Base-by-base conservation (phyloP, 106 monocot genomes). In the Phalaenopsis equestris region DNA sequence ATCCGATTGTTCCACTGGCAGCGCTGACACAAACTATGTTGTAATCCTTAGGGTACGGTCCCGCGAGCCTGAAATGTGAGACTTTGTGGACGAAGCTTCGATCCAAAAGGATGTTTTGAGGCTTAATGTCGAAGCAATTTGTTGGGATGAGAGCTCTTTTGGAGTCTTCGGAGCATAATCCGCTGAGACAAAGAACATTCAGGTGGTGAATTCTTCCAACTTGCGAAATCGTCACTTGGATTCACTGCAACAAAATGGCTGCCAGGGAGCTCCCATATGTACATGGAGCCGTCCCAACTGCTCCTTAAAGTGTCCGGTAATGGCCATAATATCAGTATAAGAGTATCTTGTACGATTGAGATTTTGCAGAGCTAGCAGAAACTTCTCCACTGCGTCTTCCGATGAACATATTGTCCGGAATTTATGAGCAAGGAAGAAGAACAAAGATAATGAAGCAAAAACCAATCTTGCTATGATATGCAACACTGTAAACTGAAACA, bases 181-280 rank as follows among this genome's bases (percentile, higher is more conserved):
- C 86, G 5, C 89, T 36, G 15, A 91, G 85, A 17, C 78, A 67
- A 10, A 88, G 86, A 2, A 88, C 52, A 36, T 91, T 88, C 8
- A 78, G 23, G 56, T 91, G 91, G 65, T 88, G 84, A 42, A 91
- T 91, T 58, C 82, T 80, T 16, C 88, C 86, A 18, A 91, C 70
- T 91, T 80, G 83, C 86, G 80, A 91, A 88, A 1, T 86, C 90
- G 30, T 90, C 87, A 2, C 87, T 45, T 79, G 14, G 77, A 84
- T 91, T 88, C 41, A 91, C 58, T 8, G 90, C 88, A 38, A 88
- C 73, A 16, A 77, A 67, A 38, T 72, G 42, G 57, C 75, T 78
- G 2, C 80, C 79, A 1, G 83, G 78, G 19, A 90, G 78, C 10
- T 49, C 75, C 0, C 87, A 87, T 76, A 81, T 85, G 83, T 49